Conservation (phyloP, 1,139 yeast species). For the Suhomyces guaymorum region DNA sequence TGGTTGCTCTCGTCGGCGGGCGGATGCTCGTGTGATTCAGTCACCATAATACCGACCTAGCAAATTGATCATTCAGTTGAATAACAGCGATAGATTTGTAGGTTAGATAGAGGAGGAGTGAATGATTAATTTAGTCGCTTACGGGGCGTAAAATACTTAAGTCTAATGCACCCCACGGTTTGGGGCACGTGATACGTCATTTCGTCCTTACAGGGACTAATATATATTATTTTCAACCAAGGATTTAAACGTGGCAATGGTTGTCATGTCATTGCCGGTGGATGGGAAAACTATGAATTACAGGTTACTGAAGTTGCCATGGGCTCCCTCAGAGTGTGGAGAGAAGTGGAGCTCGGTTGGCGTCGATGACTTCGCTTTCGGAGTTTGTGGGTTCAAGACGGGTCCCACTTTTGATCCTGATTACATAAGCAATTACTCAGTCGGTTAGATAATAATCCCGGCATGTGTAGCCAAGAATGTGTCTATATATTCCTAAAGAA, state of each 20-base stretch:
- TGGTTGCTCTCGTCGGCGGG: neutral
- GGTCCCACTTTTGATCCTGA: too few relatives aligned
- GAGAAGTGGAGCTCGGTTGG: too few relatives aligned
- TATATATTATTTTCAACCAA: neutral
- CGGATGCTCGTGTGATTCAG: neutral
- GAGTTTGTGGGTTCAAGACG: too few relatives aligned
- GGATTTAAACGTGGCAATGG: neutral
- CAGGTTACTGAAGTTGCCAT: too few relatives aligned
- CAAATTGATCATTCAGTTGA: conserved; percentile 3
- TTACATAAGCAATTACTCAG: too few relatives aligned
- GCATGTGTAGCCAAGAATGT: too few relatives aligned
- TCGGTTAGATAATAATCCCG: too few relatives aligned
- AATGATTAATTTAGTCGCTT: neutral
- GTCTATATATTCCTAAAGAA: too few relatives aligned
- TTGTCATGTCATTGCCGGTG: neutral
- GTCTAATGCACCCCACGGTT: neutral
- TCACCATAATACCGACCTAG: conserved; percentile 1
- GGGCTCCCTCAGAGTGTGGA: too few relatives aligned
- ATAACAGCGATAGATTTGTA: neutral
- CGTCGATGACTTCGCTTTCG: too few relatives aligned
- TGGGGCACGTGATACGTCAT: neutral
- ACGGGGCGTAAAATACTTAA: neutral
- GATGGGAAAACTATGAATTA: too few relatives aligned
- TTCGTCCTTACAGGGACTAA: too few relatives aligned
- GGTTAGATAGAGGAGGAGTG: neutral